Percentiles rank a stretch among this genome's conserved stretches.
Evolutionary conservation across 2,329 filamentous ascomycete genomes (phyloP).

Genomic region (Sordariomycetes sp.): DNA sequence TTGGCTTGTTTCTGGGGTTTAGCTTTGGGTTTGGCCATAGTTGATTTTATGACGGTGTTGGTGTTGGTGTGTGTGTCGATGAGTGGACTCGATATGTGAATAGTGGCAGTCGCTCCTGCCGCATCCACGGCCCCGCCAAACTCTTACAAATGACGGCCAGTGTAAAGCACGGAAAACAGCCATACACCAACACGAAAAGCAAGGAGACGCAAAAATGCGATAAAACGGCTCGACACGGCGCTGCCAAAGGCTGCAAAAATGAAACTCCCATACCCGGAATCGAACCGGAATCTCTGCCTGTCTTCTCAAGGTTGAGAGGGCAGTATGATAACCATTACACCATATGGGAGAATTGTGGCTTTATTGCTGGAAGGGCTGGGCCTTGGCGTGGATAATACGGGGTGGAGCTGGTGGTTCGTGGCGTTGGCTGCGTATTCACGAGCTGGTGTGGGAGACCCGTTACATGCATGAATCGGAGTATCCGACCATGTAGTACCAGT

Average conservation of each 20-base stretch:
- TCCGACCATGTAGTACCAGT: too few species aligned
- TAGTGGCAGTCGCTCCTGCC: not conserved
- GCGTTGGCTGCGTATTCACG: not conserved
- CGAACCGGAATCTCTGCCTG: not conserved
- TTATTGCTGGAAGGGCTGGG: not conserved
- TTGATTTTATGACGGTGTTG: not conserved
- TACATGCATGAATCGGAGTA: not conserved
- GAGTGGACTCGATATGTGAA: not conserved
- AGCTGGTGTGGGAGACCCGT: not conserved
- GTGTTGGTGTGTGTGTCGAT: not conserved
- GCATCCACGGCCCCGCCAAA: not conserved
- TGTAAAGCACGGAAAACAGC: not conserved
- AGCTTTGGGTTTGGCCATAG: slow-evolving; percentile 20
- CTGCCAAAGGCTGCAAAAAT: not conserved
- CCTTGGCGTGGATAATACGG: not conserved
- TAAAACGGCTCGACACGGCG: not conserved
- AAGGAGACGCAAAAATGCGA: not conserved
- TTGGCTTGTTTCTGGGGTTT: slow-evolving; percentile 10
- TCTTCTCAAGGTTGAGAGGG: not conserved
- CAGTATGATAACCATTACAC: not conserved
- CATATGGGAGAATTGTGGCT: not conserved
- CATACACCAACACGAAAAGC: not conserved
- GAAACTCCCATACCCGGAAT: not conserved
- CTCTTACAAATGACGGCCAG: not conserved
- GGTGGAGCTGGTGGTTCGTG: not conserved